These are phyloP conservation scores for Mucor indicus DNA, from an alignment of 371 early-diverging fungal species.

Conservation along the genomic window DNA sequence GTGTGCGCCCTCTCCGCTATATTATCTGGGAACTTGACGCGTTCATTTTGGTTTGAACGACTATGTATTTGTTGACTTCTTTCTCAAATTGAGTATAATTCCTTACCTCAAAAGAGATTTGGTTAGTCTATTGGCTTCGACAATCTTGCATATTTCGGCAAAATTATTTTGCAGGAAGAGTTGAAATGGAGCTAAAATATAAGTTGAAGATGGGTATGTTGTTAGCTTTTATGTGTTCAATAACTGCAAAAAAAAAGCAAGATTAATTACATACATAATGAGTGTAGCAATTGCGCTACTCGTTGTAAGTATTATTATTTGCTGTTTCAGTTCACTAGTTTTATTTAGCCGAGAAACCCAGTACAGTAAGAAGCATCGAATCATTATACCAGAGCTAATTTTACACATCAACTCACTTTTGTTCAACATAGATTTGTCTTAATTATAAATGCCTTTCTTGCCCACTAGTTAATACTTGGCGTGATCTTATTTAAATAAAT, in stretches of 20 bases:
- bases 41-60: slow-evolving; percentile 82
- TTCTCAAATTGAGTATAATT: slow-evolving; percentile 77
- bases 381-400: too few species aligned
- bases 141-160: slow-evolving; percentile 74
- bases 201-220: slow-evolving; percentile 59
- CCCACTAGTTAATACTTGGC: slow-evolving; percentile 31
- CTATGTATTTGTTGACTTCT: slow-evolving; percentile 73
- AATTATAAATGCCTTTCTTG: slow-evolving; percentile 24
- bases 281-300: slow-evolving; percentile 39
- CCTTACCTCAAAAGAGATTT: slow-evolving; percentile 67
- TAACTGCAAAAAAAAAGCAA: slow-evolving; percentile 34
- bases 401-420: too few species aligned
- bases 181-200: too few species aligned
- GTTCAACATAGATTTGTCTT: slow-evolving; percentile 49
- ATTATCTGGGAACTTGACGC: slow-evolving; percentile 51
- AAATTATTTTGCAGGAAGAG: slow-evolving; percentile 34
- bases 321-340: slow-evolving; percentile 42
- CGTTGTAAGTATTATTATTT: slow-evolving; percentile 34
- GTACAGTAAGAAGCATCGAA: slow-evolving; percentile 34
- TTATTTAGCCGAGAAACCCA: slow-evolving; percentile 41
- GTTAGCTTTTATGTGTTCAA: slow-evolving; percentile 43
- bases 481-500: slow-evolving; percentile 14
- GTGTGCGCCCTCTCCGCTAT: slow-evolving; percentile 83
- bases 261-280: slow-evolving; percentile 35
- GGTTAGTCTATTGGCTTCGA: slow-evolving; percentile 70